Percentiles rank a stretch among this genome's conserved stretches.
Conservation (phyloP, 1,284 basidiomycete genomes). For the Papiliotrema flavescens region DNA sequence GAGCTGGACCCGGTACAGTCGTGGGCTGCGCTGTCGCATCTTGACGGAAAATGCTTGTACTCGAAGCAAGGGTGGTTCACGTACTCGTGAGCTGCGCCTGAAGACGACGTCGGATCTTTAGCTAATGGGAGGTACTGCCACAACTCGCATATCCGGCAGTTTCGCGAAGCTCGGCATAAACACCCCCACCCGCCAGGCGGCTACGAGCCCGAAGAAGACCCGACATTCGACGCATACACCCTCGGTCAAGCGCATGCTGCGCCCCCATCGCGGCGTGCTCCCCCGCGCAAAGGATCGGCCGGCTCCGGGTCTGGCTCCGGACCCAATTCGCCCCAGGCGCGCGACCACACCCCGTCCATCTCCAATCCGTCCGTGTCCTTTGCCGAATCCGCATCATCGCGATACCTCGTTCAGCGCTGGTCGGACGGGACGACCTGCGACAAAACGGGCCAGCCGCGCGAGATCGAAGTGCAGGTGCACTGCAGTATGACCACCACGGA, state of each 20-base stretch:
- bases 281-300: no score
- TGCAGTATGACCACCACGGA: constrained; percentile 83
- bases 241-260: constrained; percentile 33
- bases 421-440: constrained; percentile 85
- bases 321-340: background rate
- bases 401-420: constrained; percentile 85
- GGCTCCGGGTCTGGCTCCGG: no score
- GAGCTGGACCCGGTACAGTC: constrained; percentile 40
- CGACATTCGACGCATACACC: constrained; percentile 50
- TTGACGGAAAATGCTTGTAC: constrained; percentile 51
- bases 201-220: constrained; percentile 73
- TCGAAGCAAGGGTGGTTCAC: constrained; percentile 74
- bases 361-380: constrained; percentile 20
- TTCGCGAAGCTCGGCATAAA: constrained; percentile 63
- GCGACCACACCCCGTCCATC: background rate
- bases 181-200: constrained; percentile 64
- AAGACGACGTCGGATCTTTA: background rate
- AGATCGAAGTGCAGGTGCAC: constrained; percentile 95
- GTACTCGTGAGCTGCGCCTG: constrained; percentile 57
- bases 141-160: constrained; percentile 81
- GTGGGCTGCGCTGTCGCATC: constrained; percentile 47
- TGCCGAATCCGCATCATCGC: constrained; percentile 48
- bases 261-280: no score
- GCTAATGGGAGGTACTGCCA: constrained; percentile 67
- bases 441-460: constrained; percentile 75